Evolutionary conservation across 2,329 filamentous ascomycete genomes (phyloP), one percentile per base, ranked within the genome.

Genomic region (Stagonosporopsis cucurbitacearum): DNA sequence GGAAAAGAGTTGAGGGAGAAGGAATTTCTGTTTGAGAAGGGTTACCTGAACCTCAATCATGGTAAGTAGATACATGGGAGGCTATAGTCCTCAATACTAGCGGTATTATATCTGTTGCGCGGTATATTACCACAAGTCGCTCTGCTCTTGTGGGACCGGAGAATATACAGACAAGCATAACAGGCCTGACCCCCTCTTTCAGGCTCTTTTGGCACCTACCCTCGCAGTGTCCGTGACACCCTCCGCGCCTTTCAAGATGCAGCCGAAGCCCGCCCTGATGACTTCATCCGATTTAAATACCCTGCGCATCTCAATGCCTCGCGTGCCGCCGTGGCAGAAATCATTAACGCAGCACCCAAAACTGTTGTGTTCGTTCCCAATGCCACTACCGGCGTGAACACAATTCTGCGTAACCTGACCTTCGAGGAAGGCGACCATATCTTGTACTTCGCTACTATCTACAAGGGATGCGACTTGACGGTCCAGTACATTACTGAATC

Each of bases 161-260:
- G 3, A 44, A 1, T 6, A 33, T 22, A 4, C n/a, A n/a, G n/a
- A n/a, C n/a, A n/a, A n/a, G n/a, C n/a, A n/a, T n/a, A n/a, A n/a
- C n/a, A n/a, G n/a, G 11, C 45, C 52, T 45, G 57, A 46, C 15
- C 13, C 6, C 32, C 15, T 25, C 6, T 25, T 12, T 25, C 36
- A 76, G 89, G 91, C 44, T 96, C 92, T 0, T 96, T 91, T 71
- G 93, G 93, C 30, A 87, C 88, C 2, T 87, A 88, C 65, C 92
- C 93, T 3, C 79, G 76, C 9, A 71, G 77, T 19, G 81, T 97
- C 56, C 84, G 82, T 15, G 75, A 82, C 13, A 81, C 81, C 45
- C 81, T 88, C 19, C 86, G 83, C 15, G 68, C 79, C n/a, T 89
- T 88, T 67, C 88, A 93, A 70, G 84, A 88, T 58, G 77, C 80